Percentiles rank a stretch among this genome's conserved stretches.
Conservation (phyloP, 306 rosid species). For the Vigna radiata region DNA sequence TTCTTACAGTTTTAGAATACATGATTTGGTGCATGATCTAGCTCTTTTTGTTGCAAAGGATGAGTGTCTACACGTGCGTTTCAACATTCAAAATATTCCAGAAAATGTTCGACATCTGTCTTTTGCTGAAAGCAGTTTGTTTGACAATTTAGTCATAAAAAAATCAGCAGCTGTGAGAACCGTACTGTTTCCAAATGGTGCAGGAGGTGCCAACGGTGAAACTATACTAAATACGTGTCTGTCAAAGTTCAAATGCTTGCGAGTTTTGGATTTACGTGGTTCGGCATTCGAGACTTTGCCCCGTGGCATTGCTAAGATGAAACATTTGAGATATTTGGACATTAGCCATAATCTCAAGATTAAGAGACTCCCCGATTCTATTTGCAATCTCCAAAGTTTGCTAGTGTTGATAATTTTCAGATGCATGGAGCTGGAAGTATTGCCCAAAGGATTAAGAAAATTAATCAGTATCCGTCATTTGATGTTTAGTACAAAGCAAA, state of each 20-base stretch:
- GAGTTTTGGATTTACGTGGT: no score
- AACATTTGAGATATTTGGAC: neutral
- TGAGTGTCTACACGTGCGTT: neutral
- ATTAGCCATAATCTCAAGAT: rapidly evolving
- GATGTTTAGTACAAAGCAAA: no score
- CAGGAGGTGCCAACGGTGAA: no score
- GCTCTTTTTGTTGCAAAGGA: conserved; percentile 18
- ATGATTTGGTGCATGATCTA: conserved; percentile 42
- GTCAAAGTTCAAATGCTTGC: no score
- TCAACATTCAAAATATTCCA: neutral
- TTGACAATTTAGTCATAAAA: neutral
- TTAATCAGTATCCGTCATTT: no score
- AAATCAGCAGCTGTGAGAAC: no score
- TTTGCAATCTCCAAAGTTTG: neutral
- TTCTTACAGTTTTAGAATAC: neutral
- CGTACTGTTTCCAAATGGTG: no score
- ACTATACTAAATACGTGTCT: no score
- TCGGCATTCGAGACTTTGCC: neutral
- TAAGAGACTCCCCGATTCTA: neutral
- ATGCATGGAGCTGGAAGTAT: neutral
- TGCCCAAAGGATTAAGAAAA: neutral
- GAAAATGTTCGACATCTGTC: neutral
- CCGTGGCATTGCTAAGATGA: neutral
- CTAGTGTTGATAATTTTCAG: rapidly evolving
- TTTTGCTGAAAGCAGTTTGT: neutral